Base-by-base conservation (phyloP, 768 basidiomycete species). In the Leccinum boreale region DNA sequence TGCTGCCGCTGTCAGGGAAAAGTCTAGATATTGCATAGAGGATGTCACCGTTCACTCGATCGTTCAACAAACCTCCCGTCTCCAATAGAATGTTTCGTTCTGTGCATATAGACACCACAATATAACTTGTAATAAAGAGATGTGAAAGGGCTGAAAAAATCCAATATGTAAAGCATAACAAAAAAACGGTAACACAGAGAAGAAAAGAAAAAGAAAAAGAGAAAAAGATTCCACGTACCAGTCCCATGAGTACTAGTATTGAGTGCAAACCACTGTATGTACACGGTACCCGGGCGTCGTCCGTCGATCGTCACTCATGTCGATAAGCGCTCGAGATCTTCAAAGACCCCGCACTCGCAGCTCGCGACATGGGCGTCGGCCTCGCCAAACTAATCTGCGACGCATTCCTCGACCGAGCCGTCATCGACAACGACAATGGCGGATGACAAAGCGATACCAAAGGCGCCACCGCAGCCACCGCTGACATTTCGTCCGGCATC, bases 301-400 rank as follows among this genome's bases (percentile, higher is more conserved):
- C n/a, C 39, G 39, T 19, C 42, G 4, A 11, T 23, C 47, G 4
- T 65, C 58, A 64, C 23, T 2, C 61, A 3, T 33, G 61, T 28
- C 55, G 50, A 24, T 67, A 42, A 19, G 54, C 65, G n/a, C 47
- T 67, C 2, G 65, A 50, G 1, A 53, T 17, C 23, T 65, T 61
- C 55, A 68, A 49, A 47, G 58, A 47, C 6, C 51, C 56, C 4
- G 21, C 42, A 31, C 75, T 77, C 47, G 55, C 68, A 17, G 72
- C 67, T 59, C 80, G 75, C 63, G 73, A 74, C 15, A 75, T 58
- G 8, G 75, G 67, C 50, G 58, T 62, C 53, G 74, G 76, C 52
- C 85, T 78, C 36, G 82, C 77, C 42, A 89, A 67, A 67, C 81
- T 89, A 68, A 85, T 79, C 70, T 85, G 81, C 4, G 87, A 89